Base-by-base conservation (phyloP, 192 early-diverging fungal genomes). In the Piromyces finnis region DNA sequence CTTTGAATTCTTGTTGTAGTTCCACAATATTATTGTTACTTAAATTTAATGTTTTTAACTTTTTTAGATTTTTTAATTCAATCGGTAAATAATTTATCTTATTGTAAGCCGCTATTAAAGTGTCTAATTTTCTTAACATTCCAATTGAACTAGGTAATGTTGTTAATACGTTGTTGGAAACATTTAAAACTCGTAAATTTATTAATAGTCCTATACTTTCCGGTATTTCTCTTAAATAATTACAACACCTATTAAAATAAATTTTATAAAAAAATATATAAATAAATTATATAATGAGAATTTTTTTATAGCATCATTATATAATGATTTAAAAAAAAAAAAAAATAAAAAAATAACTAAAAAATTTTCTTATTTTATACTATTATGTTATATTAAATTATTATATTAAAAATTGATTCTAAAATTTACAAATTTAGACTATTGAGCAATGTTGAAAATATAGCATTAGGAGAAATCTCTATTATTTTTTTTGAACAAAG, bases 101-200 rank as follows among this genome's bases (percentile, higher is more conserved):
- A 22, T 51, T 51, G 14, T 51, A 22, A 3, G 41, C 15, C 6
- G 18, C 15, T 22, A 22, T 3, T 22, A 51, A 22, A 22, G 7
- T 51, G 2, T 51, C 41, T 51, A 96, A 86, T 79, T 92, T 91
- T n/a, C 85, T 87, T 13, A 95, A 83, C 9, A 83, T 81, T 4
- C 87, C 88, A 68, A 96, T 88, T 29, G 88, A 85, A 9, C 85
- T 80, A 6, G 95, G 93, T 29, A 96, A 78, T n/a, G 82, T 68
- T 5, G 83, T 83, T 78, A 96, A 88, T 82, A 85, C 77, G 82
- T 96, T 96, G 29, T 87, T 79, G 11, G 88, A 86, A 5, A 90
- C 83, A 36, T 92, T 91, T 77, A 96, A 84, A 28, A 92, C 90
- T 18, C 86, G 86, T 5, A 96, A 84, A 39, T 91, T 91, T 14